Percentiles rank a stretch among this genome's conserved stretches.
Conservation (phyloP, 2,329 filamentous ascomycete species). For the Taxawa tesnikishii region DNA sequence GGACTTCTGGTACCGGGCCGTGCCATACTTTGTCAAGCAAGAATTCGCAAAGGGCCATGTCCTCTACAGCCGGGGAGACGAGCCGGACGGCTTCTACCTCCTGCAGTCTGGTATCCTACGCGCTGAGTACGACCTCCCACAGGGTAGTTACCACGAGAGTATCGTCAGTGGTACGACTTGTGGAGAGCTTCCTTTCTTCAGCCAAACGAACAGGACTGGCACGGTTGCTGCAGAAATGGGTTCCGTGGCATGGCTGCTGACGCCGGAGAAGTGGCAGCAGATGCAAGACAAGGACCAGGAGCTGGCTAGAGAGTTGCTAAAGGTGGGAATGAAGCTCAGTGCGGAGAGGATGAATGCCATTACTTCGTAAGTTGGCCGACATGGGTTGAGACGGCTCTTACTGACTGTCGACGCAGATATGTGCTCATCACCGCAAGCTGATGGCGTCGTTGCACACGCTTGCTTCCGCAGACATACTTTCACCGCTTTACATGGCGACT, state of each 20-base stretch:
- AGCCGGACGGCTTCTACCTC: slow-evolving; percentile 76
- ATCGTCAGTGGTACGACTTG: slow-evolving; percentile 92
- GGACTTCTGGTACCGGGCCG: slow-evolving; percentile 85
- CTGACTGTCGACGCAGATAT: slow-evolving; percentile 17
- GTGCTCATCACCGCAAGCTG: slow-evolving; percentile 29
- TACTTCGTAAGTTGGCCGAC: slow-evolving; percentile 37
- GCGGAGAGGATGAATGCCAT: slow-evolving; percentile 79
- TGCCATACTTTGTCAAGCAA: slow-evolving; percentile 60
- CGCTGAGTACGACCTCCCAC: slow-evolving; percentile 81
- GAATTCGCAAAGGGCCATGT: slow-evolving; percentile 57
- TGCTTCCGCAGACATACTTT: no score
- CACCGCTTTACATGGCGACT: no score
- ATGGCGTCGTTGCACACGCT: no score
- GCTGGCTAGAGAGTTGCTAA: slow-evolving; percentile 71
- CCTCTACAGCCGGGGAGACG: slow-evolving; percentile 64
- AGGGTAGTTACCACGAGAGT: slow-evolving; percentile 78
- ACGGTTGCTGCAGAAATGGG: slow-evolving; percentile 75
- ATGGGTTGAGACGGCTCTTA: not conserved
- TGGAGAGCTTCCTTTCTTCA: slow-evolving; percentile 93
- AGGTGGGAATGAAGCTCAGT: slow-evolving; percentile 82
- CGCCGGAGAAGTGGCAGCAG: slow-evolving; percentile 55
- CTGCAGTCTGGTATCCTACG: slow-evolving; percentile 80
- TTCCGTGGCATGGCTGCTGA: slow-evolving; percentile 73
- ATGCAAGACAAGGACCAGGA: slow-evolving; percentile 63
- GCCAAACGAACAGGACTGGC: slow-evolving; percentile 74